phyloP scores from a whole-genome alignment of 2,329 filamentous ascomycete genomes.

The Colletotrichum abscissum region DNA sequence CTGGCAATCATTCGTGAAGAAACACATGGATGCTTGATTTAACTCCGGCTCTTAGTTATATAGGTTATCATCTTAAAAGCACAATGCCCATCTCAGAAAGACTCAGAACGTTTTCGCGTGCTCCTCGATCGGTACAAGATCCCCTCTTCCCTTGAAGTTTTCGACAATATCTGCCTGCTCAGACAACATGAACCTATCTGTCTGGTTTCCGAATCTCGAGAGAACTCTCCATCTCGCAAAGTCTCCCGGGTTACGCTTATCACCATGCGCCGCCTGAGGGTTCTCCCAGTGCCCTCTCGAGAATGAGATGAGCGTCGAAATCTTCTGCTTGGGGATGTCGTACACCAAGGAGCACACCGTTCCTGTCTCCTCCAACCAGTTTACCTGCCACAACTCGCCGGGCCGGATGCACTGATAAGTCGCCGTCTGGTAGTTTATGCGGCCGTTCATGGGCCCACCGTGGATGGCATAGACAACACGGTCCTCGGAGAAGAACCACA shows the following conservation, averaged over 20 bases:
- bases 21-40: not conserved
- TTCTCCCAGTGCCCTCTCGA: constrained; percentile 68
- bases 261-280: constrained; percentile 61
- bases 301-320: constrained; percentile 65
- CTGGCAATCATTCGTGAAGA: not conserved
- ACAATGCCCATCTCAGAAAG: not conserved
- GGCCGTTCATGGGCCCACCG: constrained; percentile 68
- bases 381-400: constrained; percentile 69
- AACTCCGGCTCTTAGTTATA: not conserved
- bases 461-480: constrained; percentile 69
- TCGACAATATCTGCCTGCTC: constrained; percentile 65
- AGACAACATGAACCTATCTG: constrained; percentile 61
- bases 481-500: constrained; percentile 68
- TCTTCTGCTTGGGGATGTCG: constrained; percentile 59
- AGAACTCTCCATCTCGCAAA: constrained; percentile 62
- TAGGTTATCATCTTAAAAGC: not conserved
- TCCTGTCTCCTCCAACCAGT: constrained; percentile 71
- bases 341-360: constrained; percentile 67
- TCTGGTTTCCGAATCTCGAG: constrained; percentile 60
- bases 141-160: constrained; percentile 60
- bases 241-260: constrained; percentile 64
- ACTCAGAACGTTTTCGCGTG: constrained; percentile 35
- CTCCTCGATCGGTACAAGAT: constrained; percentile 57
- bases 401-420: constrained; percentile 68
- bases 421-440: constrained; percentile 63